These are phyloP conservation scores for Hypoxylon sp. DNA, from an alignment of 2,329 filamentous ascomycete genomes.

Conservation along the genomic window DNA sequence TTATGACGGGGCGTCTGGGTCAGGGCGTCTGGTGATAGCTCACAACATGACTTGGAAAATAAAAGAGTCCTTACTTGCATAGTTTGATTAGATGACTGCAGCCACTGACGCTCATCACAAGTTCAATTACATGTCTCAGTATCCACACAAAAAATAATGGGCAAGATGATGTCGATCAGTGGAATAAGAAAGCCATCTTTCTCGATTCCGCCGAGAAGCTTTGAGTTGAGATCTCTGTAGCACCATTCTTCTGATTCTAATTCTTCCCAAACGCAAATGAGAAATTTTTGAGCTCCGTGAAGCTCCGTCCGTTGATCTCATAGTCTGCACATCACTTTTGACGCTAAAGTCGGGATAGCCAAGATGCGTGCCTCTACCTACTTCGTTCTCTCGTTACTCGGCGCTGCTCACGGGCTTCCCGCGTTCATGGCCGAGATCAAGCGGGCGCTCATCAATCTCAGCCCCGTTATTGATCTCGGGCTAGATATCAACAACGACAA, in stretches of 20 bases:
- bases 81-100: conserved; percentile 36
- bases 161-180: conserved; percentile 36
- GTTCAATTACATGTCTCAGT: conserved; percentile 15
- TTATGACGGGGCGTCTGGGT: neutral
- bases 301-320: conserved; percentile 12
- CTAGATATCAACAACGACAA: conserved; percentile 33
- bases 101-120: conserved; percentile 31
- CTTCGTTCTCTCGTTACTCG: conserved; percentile 39
- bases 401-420: conserved; percentile 35
- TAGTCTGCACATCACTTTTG: conserved; percentile 2
- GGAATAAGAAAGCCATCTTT: conserved; percentile 5
- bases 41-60: conserved; percentile 23
- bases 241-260: conserved; percentile 4
- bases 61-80: conserved; percentile 27
- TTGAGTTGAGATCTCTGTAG: conserved; percentile 21
- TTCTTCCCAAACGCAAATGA: conserved; percentile 16
- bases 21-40: conserved; percentile 29
- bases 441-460: conserved; percentile 39
- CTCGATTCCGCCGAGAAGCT: conserved; percentile 12
- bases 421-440: conserved; percentile 29
- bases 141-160: conserved; percentile 33
- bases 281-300: conserved; percentile 4
- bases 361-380: conserved; percentile 42
- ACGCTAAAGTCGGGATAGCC: conserved; percentile 11
- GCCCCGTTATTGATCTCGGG: conserved; percentile 35